These are phyloP conservation scores for Novymonas esmeraldas DNA, from an alignment of 208 protist species.

Conservation along the genomic window DNA sequence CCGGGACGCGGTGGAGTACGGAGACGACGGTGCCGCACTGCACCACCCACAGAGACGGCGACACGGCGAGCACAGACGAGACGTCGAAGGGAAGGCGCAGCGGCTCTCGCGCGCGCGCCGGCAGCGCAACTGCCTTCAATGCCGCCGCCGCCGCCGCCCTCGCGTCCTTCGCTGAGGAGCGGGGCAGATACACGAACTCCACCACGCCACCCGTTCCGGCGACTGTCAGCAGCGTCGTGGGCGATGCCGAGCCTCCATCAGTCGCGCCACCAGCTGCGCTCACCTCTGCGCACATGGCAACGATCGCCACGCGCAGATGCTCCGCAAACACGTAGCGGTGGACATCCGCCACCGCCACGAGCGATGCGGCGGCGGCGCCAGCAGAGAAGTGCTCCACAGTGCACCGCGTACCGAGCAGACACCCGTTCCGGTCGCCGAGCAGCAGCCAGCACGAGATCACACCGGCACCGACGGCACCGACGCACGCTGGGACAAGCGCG, in stretches of 20 bases:
- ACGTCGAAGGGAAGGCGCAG: conserved; percentile 59
- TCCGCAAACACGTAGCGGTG: conserved; percentile 26
- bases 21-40: conserved; percentile 57
- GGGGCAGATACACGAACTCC: conserved; percentile 16
- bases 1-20: conserved; percentile 33
- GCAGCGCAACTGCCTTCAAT: neutral
- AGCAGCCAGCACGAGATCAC: conserved; percentile 18
- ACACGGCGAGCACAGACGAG: conserved; percentile 44
- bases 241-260: neutral
- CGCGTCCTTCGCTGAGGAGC: neutral
- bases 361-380: neutral
- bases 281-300: conserved; percentile 17
- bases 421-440: conserved; percentile 22
- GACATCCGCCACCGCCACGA: conserved; percentile 7
- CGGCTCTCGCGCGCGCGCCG: conserved; percentile 10
- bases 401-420: conserved; percentile 5
- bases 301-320: conserved; percentile 21
- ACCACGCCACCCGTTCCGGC: conserved; percentile 22
- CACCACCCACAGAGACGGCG: conserved; percentile 32
- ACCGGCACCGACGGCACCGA: neutral
- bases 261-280: neutral
- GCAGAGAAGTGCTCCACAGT: neutral
- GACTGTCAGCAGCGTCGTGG: conserved; percentile 12
- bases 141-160: neutral
- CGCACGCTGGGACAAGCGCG: neutral